A percentile compares a stretch with the other conserved stretches of the same genome.
phyloP scores from a whole-genome alignment of 1,139 yeast genomes.

The Tardiomyces depauwii region DNA sequence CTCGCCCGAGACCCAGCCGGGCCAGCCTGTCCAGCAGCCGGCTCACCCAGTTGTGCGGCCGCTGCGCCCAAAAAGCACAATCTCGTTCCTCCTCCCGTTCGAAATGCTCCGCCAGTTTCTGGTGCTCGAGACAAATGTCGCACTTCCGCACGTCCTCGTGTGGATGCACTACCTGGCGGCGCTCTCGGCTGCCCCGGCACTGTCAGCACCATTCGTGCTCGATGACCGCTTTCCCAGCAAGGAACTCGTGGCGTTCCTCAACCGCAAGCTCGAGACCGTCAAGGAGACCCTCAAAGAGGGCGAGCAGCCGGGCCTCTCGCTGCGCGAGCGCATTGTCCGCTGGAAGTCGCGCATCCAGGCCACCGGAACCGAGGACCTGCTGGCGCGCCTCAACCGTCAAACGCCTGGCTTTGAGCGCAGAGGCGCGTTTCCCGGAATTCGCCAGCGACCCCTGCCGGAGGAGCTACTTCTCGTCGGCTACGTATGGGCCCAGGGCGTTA shows the following conservation, averaged over 20 bases:
- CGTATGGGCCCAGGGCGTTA: conserved; percentile 8
- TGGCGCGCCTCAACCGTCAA: conserved; percentile 11
- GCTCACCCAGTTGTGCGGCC: not conserved
- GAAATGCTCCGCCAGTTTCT: not conserved
- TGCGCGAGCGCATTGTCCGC: not conserved
- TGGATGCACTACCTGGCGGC: conserved; percentile 17
- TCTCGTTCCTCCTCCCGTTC: not conserved
- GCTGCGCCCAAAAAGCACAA: not conserved
- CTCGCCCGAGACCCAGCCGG: not conserved
- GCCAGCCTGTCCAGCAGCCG: not conserved
- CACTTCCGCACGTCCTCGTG: conserved; percentile 14
- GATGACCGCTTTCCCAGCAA: conserved; percentile 1
- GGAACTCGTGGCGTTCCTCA: conserved; percentile 8
- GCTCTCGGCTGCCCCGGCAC: conserved; percentile 9
- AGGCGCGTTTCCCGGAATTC: conserved; percentile 8
- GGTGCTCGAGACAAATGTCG: conserved; percentile 1
- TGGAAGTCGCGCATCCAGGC: conserved; percentile 2
- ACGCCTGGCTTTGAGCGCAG: conserved; percentile 10
- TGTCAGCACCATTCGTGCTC: not conserved
- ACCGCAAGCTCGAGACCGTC: conserved; percentile 1
- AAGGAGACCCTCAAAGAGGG: not conserved
- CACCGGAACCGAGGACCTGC: conserved; percentile 6
- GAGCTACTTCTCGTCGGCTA: conserved; percentile 11
- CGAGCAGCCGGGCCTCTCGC: not conserved
- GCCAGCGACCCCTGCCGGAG: conserved; percentile 15